Evolutionary conservation across 139 green algal species (phyloP), one percentile per base, ranked within the genome.

Genomic region (Chlamydomonas sp.): DNA sequence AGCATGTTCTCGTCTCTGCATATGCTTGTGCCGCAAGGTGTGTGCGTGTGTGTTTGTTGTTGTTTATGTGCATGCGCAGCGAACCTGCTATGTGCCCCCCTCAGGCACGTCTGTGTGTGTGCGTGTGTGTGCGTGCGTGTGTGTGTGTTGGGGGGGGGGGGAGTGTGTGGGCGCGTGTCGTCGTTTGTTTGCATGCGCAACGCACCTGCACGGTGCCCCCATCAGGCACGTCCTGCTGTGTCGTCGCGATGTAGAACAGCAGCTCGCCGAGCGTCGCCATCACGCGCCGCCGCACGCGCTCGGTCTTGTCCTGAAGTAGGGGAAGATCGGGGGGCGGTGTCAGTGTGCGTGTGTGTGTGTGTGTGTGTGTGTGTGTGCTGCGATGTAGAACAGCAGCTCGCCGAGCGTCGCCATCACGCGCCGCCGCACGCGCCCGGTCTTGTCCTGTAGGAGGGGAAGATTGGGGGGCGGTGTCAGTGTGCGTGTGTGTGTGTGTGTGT

Each of bases 371-470:
- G 49, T 60, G 49, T 60, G n/a, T n/a, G n/a, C n/a, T n/a, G 91
- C 90, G 0, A 95, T 84, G 81, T 96, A 98, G 72, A 97, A 98
- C 0, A 97, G 82, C 57, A 97, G 81, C 81, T 98, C 93, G 1
- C 92, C 93, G 24, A 97, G 77, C 0, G 87, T 87, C 16, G 90
- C 88, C 82, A 96, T 95, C 26, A 88, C 85, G 5, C 87, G 83
- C 37, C 91, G 78, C 58, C 81, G 76, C 35, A 94, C 83, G n/a
- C 75, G 71, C 73, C 91, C 85, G 48, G 85, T 83, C 50, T 81
- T 83, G 65, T 95, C 90, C 28, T 76, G 61, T 35, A 49, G 20
- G n/a, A n/a, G n/a, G 49, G n/a, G n/a, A n/a, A n/a, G n/a, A n/a
- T n/a, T n/a, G n/a, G n/a, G n/a, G n/a, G n/a, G n/a, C n/a, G n/a